These are phyloP conservation scores for Dimargaris xerosporica DNA, from an alignment of 192 early-diverging fungal species.

Conservation along the genomic window DNA sequence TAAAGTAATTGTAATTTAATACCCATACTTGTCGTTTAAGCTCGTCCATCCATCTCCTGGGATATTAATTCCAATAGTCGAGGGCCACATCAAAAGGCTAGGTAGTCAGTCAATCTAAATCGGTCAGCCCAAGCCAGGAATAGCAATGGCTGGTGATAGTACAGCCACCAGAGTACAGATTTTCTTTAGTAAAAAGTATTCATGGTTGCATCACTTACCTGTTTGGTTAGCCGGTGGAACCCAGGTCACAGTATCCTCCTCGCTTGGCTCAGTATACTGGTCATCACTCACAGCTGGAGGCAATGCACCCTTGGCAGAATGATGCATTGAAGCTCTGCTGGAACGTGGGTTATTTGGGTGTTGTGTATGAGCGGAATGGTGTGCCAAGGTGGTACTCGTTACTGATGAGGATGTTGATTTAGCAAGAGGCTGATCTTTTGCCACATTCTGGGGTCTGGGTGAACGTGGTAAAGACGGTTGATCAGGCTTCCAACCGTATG, in stretches of 20 bases:
- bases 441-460: no score
- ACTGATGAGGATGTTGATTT: neutral
- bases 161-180: no score
- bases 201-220: neutral
- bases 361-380: neutral
- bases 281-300: neutral
- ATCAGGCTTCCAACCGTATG: no score
- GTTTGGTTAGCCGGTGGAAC: slow-evolving; percentile 4
- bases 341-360: neutral
- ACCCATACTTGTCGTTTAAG: slow-evolving; percentile 1
- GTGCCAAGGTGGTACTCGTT: neutral
- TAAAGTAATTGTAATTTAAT: neutral
- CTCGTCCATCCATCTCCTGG: neutral
- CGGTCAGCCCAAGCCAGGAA: no score
- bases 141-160: no score
- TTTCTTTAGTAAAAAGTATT: no score
- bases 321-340: neutral
- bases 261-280: no score
- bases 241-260: neutral
- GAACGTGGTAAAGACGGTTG: no score
- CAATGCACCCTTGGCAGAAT: neutral
- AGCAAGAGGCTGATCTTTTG: neutral
- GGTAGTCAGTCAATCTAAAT: no score
- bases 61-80: no score
- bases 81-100: no score